Evolutionary conservation across 352 stramenopile genomes (phyloP), one percentile per base, ranked within the genome.

Genomic region (Pythium brassicae): DNA sequence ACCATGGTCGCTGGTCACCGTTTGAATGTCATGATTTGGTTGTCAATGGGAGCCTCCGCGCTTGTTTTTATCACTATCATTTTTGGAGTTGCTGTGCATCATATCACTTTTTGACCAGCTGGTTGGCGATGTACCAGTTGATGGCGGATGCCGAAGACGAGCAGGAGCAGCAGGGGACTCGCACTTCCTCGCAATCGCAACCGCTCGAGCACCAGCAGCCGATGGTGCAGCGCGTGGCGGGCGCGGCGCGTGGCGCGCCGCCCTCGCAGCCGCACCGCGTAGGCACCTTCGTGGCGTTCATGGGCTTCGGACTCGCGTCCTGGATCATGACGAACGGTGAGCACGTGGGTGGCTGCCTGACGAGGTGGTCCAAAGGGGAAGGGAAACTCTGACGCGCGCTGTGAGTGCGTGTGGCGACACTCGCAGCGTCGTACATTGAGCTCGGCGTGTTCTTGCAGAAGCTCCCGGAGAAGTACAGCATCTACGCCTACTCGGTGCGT

Each of bases 271-370:
- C 39, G 9, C 65, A 69, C 44, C 65, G 53, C 8, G 35, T 43
- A 4, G 65, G 57, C 23, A 79, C 70, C 1, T 86, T 82, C 34
- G 53, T 57, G 10, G 78, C 76, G 3, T 87, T 89, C 59, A 55
- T 86, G 40, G 61, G 70, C 34, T 78, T 89, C 51, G 76, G 76
- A 0, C 53, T 87, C 10, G 68, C 75, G 3, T 86, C 76, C 19
- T 89, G 79, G 79, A 65, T 89, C 52, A 79, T 84, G 68, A 87
- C 76, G 1, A 86, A 89, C 50, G 74, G 71, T 79, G 27, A n/a
- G 25, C 0, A 20, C 32, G 2, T 55, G 49, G 2, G 14, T 17
- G 14, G 10, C 11, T 23, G 17, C 2, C 32, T 55, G 17, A 10
- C 20, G 0, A 23, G n/a, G 11, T 29, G 23, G 15, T 4, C 17